Conservation (phyloP, 1,284 basidiomycete species). For the Cronartium quercuum region DNA sequence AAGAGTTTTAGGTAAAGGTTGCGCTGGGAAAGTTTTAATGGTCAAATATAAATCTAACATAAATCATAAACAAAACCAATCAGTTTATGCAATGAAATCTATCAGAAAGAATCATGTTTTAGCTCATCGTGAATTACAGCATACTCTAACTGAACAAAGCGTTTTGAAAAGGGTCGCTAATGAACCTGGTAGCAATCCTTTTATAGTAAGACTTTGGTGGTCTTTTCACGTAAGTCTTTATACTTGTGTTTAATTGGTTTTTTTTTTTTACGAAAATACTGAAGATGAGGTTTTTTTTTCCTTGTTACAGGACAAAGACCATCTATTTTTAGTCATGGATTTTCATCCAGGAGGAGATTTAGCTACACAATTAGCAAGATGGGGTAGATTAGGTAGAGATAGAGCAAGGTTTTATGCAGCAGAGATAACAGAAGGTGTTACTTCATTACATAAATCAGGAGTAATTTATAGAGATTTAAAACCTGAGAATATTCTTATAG, state of each 20-base stretch:
- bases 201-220: constrained; percentile 89
- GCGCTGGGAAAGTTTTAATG: constrained; percentile 68
- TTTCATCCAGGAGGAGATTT: constrained; percentile 95
- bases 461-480: constrained; percentile 71
- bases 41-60: constrained; percentile 17
- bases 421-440: constrained; percentile 89
- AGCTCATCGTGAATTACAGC: constrained; percentile 87
- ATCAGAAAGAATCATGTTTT: constrained; percentile 94
- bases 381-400: constrained; percentile 84
- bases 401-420: constrained; percentile 91
- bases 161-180: constrained; percentile 76
- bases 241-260: background rate
- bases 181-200: constrained; percentile 65
- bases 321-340: constrained; percentile 56
- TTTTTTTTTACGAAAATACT: background rate
- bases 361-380: constrained; percentile 88
- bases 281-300: background rate
- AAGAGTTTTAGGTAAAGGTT: constrained; percentile 89
- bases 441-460: constrained; percentile 77
- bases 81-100: constrained; percentile 85
- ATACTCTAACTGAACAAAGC: constrained; percentile 88
- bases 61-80: background rate
- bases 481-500: constrained; percentile 91
- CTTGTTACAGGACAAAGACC: constrained; percentile 19
- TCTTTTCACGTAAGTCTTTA: constrained; percentile 63